Conservation (phyloP, 2,329 filamentous ascomycete genomes). For the Botrytis aclada region DNA sequence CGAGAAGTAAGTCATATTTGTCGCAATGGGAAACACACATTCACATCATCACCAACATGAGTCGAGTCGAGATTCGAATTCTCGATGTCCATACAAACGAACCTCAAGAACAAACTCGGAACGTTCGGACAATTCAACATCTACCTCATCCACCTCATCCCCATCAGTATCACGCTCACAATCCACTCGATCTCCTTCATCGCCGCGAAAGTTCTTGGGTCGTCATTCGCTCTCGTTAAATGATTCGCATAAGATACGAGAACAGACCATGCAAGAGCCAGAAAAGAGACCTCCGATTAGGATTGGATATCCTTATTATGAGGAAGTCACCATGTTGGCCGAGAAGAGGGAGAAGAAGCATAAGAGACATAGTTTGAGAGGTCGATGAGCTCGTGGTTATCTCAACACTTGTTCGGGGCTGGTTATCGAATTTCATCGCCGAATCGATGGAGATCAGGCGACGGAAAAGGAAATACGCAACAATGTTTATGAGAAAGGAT, state of each 20-base stretch:
- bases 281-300: conserved; percentile 14
- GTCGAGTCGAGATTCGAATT: background rate
- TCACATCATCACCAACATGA: background rate
- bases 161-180: background rate
- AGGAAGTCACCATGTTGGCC: conserved; percentile 15
- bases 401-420: background rate
- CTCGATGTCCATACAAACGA: background rate
- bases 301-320: conserved; percentile 21
- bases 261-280: background rate
- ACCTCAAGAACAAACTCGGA: conserved; percentile 8
- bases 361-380: conserved; percentile 13
- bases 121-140: background rate
- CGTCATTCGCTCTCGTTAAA: background rate
- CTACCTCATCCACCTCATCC: background rate
- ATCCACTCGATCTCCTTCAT: background rate
- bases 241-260: background rate
- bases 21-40: conserved; percentile 14
- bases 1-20: background rate
- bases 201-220: background rate
- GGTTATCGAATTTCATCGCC: background rate
- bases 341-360: conserved; percentile 3
- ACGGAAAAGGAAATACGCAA: background rate
- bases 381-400: background rate
- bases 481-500: background rate
- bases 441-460: background rate